Percentiles rank a stretch among this genome's conserved stretches.
Conservation (phyloP, 257 asterid genomes). For the Euphrasia confusa region DNA sequence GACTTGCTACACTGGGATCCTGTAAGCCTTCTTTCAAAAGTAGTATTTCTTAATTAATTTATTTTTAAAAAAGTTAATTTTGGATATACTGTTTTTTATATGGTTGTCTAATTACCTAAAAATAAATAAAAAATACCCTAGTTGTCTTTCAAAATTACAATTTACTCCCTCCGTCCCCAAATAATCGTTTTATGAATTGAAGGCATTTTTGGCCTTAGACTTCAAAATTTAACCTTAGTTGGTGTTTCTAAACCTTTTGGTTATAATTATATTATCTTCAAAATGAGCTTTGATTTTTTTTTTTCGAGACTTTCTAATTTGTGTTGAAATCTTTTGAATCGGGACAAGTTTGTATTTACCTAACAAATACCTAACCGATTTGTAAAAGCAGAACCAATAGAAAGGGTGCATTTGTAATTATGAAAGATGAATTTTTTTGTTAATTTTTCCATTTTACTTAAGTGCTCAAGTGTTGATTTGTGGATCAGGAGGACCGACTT, state of each 20-base stretch:
- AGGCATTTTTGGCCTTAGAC: too few relatives aligned
- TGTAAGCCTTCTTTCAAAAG: conserved; percentile 45
- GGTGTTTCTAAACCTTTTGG: too few relatives aligned
- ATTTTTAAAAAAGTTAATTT: background rate
- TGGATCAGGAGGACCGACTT: conserved; percentile 74
- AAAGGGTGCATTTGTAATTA: background rate
- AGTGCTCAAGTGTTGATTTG: background rate
- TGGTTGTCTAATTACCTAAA: background rate
- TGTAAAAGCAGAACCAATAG: background rate
- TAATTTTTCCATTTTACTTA: too few relatives aligned
- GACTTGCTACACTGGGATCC: conserved; percentile 87
- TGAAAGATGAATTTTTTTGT: background rate
- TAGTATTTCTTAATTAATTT: background rate
- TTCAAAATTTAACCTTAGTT: too few relatives aligned
- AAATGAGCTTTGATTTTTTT: too few relatives aligned
- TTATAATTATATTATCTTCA: too few relatives aligned
- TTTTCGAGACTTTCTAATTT: too few relatives aligned
- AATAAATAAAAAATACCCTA: background rate
- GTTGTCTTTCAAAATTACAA: background rate
- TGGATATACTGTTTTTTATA: background rate
- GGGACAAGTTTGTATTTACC: background rate
- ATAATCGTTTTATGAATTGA: too few relatives aligned
- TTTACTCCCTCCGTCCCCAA: background rate
- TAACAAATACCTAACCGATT: background rate
- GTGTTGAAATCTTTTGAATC: background rate